Conservation (phyloP, 495 filamentous ascomycete genomes). For the Daldinia bambusicola region DNA sequence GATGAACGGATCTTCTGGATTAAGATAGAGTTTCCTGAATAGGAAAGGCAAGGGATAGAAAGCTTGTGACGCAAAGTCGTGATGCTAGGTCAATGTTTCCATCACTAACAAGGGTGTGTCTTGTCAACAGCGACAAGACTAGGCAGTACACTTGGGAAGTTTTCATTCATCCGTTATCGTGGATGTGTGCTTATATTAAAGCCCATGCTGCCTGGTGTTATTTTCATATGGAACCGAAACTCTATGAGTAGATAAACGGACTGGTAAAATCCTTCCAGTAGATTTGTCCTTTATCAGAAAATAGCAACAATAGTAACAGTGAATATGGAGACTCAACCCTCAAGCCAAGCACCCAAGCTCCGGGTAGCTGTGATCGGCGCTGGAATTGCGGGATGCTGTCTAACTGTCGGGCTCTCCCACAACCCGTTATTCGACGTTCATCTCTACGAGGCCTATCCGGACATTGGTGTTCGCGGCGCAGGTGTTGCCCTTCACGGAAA, state of each 20-base stretch:
- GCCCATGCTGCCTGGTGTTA: background rate
- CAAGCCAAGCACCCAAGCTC: background rate
- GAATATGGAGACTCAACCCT: background rate
- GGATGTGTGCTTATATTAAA: background rate
- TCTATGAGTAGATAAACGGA: background rate
- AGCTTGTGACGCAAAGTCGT: background rate
- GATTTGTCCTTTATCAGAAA: background rate
- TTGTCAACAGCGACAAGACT: background rate
- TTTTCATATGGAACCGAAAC: too few relatives aligned
- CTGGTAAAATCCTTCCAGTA: background rate
- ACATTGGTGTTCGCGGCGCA: background rate
- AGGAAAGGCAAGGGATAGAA: background rate
- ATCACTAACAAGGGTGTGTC: background rate
- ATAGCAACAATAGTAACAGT: background rate
- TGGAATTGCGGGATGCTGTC: conserved; percentile 11
- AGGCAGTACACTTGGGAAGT: background rate
- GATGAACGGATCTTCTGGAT: background rate
- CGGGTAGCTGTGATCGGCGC: conserved; percentile 7
- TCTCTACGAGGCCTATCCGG: conserved; percentile 4
- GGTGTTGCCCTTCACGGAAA: conserved; percentile 8
- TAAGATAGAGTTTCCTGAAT: background rate
- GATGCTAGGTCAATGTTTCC: background rate
- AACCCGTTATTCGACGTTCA: conserved; percentile 11
- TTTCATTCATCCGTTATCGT: background rate
- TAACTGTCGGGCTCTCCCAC: background rate